Percentiles rank a stretch among this genome's conserved stretches.
These are phyloP conservation scores for Escallonia rubra DNA, from an alignment of 129 eudicot species.

Conservation along the genomic window DNA sequence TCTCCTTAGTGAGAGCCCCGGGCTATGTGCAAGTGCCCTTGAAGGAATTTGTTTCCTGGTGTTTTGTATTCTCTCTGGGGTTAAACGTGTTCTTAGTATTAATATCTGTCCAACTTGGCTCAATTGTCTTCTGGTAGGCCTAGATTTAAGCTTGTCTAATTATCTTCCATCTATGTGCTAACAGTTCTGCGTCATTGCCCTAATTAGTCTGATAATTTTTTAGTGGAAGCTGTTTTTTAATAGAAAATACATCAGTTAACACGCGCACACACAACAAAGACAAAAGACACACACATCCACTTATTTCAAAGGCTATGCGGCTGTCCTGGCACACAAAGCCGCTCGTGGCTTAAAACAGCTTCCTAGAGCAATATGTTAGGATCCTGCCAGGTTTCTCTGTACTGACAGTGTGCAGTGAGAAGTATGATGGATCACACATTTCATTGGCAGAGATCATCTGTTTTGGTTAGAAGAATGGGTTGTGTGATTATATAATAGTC, in stretches of 20 bases:
- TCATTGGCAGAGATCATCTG: neutral
- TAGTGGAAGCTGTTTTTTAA: conserved; percentile 55
- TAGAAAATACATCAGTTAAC: conserved; percentile 13
- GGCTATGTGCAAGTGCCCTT: no score
- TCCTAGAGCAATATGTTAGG: conserved; percentile 60
- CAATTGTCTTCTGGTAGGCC: no score
- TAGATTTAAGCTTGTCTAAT: no score
- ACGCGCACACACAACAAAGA: conserved; percentile 13
- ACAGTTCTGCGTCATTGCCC: neutral
- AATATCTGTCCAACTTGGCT: no score
- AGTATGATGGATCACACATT: conserved; percentile 90
- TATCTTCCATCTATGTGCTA: neutral
- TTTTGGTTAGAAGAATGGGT: no score
- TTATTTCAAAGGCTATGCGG: conserved; percentile 18
- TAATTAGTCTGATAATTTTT: neutral
- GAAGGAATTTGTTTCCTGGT: no score
- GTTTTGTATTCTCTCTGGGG: no score
- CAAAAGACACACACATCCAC: conserved; percentile 23
- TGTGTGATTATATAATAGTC: no score
- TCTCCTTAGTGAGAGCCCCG: no score
- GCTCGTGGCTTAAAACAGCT: conserved; percentile 47
- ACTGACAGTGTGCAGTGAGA: conserved; percentile 99
- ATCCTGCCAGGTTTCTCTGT: conserved; percentile 99
- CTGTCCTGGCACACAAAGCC: conserved; percentile 32
- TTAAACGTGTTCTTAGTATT: no score